Base-by-base conservation (phyloP, 1,284 basidiomycete genomes). In the Ceraceosorus guamensis region DNA sequence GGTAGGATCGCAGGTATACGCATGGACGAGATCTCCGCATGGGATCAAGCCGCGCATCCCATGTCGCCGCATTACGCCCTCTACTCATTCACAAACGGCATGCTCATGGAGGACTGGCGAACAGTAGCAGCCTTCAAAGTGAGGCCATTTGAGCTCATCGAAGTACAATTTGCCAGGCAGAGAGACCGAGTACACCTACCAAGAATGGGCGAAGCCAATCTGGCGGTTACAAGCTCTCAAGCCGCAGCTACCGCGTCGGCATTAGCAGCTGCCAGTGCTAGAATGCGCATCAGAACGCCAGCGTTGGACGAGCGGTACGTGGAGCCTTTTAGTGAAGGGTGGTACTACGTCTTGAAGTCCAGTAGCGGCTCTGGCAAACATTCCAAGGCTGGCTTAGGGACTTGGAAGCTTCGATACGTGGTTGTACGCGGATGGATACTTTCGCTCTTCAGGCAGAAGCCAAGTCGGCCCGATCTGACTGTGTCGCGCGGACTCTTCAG, bases 381-480 rank as follows among this genome's bases (percentile, higher is more conserved):
- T n/a, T 34, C 43, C 10, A 55, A 46, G 50, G 53, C 58, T 14
- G 62, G 61, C 6, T 11, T 56, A 18, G 63, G 56, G n/a, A 62
- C 62, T 45, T 71, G 68, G 68, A 71, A 69, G 55, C 48, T 69
- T 52, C 67, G 66, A 11, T 71, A 50, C 47, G 34, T 71, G 13
- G 60, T 57, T 44, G 46, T 69, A 14, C 61, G 63, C 35, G 67
- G 65, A 2, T 59, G 65, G 61, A 55, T 57, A 1, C 43, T 69
- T 14, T 59, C 60, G 46, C 5, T 71, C 49, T 65, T 63, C 37
- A 48, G 63, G 8, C 64, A 66, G 44, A 61, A 61, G 51, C 61
- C 63, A 14, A 50, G 56, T n/a, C 41, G 18, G 18, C 35, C 46
- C 30, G 14, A 41, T 13, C 47, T 53, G 24, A 60, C 61, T 0